Conservation (phyloP, 1,284 basidiomycete species). For the Ceraceosorus bombacis region DNA sequence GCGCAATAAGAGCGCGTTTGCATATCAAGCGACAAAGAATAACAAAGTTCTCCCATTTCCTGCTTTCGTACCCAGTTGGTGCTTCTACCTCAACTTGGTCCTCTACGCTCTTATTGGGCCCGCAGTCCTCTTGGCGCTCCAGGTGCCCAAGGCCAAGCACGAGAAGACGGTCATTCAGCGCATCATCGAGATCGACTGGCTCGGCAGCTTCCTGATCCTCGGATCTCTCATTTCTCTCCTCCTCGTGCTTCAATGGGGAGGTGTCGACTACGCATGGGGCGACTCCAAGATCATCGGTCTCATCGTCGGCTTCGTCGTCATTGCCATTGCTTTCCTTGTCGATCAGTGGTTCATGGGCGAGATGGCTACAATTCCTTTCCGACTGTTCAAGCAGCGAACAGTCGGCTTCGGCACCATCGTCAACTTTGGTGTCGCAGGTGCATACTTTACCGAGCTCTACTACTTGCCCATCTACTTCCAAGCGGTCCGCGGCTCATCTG, state of each 20-base stretch:
- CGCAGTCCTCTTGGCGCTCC: constrained; percentile 25
- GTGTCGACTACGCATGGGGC: constrained; percentile 37
- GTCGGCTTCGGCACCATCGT: constrained; percentile 27
- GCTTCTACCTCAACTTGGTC: constrained; percentile 33
- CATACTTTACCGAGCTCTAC: constrained; percentile 25
- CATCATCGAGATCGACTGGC: constrained; percentile 38
- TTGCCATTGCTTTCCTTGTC: constrained; percentile 20
- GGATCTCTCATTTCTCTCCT: constrained; percentile 41
- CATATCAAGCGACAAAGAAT: too few species aligned
- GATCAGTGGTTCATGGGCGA: constrained; percentile 39
- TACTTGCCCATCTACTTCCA: constrained; percentile 36
- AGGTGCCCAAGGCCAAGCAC: constrained; percentile 8
- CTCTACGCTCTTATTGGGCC: constrained; percentile 23
- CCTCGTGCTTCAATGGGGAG: constrained; percentile 35
- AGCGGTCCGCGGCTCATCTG: constrained; percentile 21
- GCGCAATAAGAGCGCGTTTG: too few species aligned
- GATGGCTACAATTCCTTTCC: constrained; percentile 39
- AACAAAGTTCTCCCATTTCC: too few species aligned
- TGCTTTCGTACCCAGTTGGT: constrained; percentile 13
- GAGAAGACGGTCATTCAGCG: constrained; percentile 8
- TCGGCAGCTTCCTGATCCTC: constrained; percentile 36
- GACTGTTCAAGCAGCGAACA: constrained; percentile 31
- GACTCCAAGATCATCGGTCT: constrained; percentile 34
- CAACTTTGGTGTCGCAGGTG: constrained; percentile 25
- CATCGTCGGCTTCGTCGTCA: constrained; percentile 34